Evolutionary conservation across 2,329 filamentous ascomycete genomes (phyloP).

Genomic region (Xylariaceae sp.): DNA sequence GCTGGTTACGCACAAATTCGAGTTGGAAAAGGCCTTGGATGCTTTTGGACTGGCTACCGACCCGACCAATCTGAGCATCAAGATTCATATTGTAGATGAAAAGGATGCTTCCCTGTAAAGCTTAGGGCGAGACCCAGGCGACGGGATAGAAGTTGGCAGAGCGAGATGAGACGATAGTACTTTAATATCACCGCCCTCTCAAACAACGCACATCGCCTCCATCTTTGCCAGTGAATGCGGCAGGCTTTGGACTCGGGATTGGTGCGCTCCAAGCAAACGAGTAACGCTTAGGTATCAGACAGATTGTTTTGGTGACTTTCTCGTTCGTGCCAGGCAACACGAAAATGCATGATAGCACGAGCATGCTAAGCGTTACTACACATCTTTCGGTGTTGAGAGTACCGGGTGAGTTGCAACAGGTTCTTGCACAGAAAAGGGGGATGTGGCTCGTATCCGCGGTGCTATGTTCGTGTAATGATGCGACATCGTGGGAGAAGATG

Average conservation of each 20-base stretch:
- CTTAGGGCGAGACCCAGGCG: background rate
- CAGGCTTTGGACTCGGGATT: background rate
- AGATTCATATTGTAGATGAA: constrained; percentile 55
- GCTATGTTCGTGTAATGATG: constrained; percentile 19
- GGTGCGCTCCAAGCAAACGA: constrained; percentile 1
- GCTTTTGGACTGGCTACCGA: constrained; percentile 51
- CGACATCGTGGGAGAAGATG: background rate
- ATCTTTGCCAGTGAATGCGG: constrained; percentile 1
- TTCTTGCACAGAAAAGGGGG: constrained; percentile 6
- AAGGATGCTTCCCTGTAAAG: constrained; percentile 23
- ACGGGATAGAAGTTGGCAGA: constrained; percentile 1
- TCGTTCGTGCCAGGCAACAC: constrained; percentile 7
- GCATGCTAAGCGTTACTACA: constrained; percentile 14
- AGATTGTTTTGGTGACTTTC: background rate
- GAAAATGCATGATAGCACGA: constrained; percentile 4
- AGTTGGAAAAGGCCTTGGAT: constrained; percentile 56
- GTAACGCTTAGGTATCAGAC: background rate
- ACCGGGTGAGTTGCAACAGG: background rate
- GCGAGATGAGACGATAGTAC: constrained; percentile 12
- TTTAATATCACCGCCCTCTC: constrained; percentile 6
- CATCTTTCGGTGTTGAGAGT: constrained; percentile 8
- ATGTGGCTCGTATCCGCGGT: constrained; percentile 24
- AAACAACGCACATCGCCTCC: background rate
- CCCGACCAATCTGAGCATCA: constrained; percentile 49
- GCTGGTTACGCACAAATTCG: constrained; percentile 58